phyloP scores from a whole-genome alignment of 176 grass and related monocot genomes.

The Typha latifolia region DNA sequence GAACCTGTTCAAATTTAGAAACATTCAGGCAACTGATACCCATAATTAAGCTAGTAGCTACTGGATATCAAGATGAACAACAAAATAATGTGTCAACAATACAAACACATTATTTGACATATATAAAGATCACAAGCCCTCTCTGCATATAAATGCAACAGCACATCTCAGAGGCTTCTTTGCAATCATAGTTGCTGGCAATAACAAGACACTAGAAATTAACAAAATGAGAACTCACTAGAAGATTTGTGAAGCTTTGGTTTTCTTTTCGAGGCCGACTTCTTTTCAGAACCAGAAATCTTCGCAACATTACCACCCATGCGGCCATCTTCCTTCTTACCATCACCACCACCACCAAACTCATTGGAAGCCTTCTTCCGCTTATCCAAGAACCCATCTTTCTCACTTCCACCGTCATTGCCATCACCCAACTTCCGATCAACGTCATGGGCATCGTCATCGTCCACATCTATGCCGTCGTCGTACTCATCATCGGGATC shows the following conservation, averaged over 20 bases:
- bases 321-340: constrained; percentile 31
- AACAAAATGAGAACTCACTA: constrained; percentile 38
- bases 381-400: constrained; percentile 16
- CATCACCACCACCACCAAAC: background rate
- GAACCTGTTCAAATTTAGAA: constrained; percentile 48
- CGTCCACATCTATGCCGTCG: constrained; percentile 55
- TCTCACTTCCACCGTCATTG: background rate
- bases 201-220: background rate
- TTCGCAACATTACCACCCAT: background rate
- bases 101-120: no score
- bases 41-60: no score
- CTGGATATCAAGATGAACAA: no score
- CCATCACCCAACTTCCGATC: constrained; percentile 30
- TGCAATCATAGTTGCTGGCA: no score
- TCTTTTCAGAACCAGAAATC: constrained; percentile 44
- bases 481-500: constrained; percentile 93
- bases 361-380: constrained; percentile 16
- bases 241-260: constrained; percentile 53
- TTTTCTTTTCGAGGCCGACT: constrained; percentile 67
- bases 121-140: no score
- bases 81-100: no score
- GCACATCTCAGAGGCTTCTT: no score
- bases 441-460: constrained; percentile 50
- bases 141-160: no score
- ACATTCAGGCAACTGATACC: constrained; percentile 21